Conservation (phyloP, 192 early-diverging fungal species). For the Haplosporangium gracile region DNA sequence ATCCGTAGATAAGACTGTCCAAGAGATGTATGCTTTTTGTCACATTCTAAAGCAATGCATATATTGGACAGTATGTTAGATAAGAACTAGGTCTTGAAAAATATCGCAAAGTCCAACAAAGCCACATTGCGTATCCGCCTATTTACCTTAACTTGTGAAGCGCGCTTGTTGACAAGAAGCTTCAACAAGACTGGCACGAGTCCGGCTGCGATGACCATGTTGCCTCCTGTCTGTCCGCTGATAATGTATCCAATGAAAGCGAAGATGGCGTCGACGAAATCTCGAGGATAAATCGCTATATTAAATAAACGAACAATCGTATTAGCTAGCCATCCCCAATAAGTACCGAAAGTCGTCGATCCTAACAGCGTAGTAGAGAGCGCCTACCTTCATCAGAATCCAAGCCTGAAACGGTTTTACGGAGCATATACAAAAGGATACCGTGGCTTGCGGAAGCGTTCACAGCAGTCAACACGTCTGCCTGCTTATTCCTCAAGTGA, state of each 20-base stretch:
- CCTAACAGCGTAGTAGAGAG: neutral
- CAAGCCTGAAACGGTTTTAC: slow-evolving; percentile 73
- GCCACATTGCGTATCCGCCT: neutral
- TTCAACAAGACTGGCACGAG: slow-evolving; percentile 84
- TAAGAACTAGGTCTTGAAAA: neutral
- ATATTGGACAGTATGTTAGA: neutral
- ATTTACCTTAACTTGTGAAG: slow-evolving; percentile 73
- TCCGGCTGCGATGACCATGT: slow-evolving; percentile 92
- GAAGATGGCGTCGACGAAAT: slow-evolving; percentile 88
- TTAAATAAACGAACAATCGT: neutral
- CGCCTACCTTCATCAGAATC: slow-evolving; percentile 55
- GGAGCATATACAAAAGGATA: slow-evolving; percentile 83
- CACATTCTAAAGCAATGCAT: slow-evolving; percentile 60
- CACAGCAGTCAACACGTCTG: slow-evolving; percentile 86
- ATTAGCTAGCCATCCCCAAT: neutral
- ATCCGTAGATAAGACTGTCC: slow-evolving; percentile 86
- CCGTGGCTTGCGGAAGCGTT: slow-evolving; percentile 96
- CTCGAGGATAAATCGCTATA: slow-evolving; percentile 64
- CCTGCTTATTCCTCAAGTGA: slow-evolving; percentile 79
- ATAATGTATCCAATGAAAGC: slow-evolving; percentile 81
- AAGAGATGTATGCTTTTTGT: slow-evolving; percentile 81
- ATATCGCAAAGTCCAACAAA: neutral
- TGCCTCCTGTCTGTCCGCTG: slow-evolving; percentile 83
- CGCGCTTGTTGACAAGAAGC: slow-evolving; percentile 74
- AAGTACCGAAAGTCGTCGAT: neutral